Evolutionary conservation across 1,139 yeast genomes (phyloP).

Genomic region (Debaryomyces sp.): DNA sequence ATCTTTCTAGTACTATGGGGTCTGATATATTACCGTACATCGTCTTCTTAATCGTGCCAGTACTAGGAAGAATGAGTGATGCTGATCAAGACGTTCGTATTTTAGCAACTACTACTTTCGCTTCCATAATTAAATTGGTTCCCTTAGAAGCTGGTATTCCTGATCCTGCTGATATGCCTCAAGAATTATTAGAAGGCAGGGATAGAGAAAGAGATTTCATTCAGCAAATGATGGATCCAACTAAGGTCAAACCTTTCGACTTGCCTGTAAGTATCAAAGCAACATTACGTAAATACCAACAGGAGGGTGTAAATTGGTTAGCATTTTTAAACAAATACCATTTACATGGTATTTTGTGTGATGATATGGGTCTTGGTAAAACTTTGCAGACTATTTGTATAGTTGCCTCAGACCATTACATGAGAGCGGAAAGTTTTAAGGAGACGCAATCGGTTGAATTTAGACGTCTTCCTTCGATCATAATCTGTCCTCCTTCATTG

Average conservation of each 20-base stretch:
- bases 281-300: constrained; percentile 91
- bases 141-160: constrained; percentile 98
- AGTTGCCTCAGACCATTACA: constrained; percentile 91
- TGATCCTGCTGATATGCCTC: constrained; percentile 92
- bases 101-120: constrained; percentile 94
- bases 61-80: constrained; percentile 97
- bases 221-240: constrained; percentile 98
- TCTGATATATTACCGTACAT: constrained; percentile 89
- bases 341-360: constrained; percentile 95
- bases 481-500: constrained; percentile 94
- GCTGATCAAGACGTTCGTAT: constrained; percentile 86
- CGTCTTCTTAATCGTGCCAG: constrained; percentile 93
- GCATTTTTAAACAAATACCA: constrained; percentile 95
- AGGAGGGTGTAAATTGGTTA: constrained; percentile 98
- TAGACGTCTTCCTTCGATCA: constrained; percentile 77
- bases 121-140: constrained; percentile 90
- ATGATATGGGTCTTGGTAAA: constrained; percentile 99
- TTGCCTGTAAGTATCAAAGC: constrained; percentile 93
- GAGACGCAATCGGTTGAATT: constrained; percentile 67
- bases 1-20: constrained; percentile 84
- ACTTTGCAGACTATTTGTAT: constrained; percentile 97
- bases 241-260: constrained; percentile 83
- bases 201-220: constrained; percentile 94
- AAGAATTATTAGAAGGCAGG: constrained; percentile 80
- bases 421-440: constrained; percentile 72